phyloP scores from a whole-genome alignment of 306 rosid species.

The Biancaea sappan region DNA sequence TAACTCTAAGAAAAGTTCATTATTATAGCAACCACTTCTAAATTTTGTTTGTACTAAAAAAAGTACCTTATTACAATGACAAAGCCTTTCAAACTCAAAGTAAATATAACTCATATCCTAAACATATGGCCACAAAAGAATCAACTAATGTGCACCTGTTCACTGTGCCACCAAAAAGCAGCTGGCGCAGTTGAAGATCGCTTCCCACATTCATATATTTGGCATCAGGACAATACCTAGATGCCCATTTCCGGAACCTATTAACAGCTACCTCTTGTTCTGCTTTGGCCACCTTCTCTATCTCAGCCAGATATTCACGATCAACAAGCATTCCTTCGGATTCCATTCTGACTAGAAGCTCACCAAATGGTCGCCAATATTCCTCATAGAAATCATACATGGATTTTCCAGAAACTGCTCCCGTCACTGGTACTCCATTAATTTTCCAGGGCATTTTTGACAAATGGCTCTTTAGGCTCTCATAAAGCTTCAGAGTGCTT shows the following conservation, averaged over 20 bases:
- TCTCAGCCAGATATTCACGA: conserved; percentile 71
- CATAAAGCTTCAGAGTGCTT: conserved; percentile 50
- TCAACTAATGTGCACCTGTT: conserved; percentile 62
- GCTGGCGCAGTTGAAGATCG: conserved; percentile 85
- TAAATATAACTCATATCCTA: not conserved
- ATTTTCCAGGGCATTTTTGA: conserved; percentile 46
- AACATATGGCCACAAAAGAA: conserved; percentile 12
- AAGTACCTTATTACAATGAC: not conserved
- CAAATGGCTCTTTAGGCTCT: conserved; percentile 49
- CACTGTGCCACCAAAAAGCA: conserved; percentile 79
- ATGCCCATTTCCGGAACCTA: conserved; percentile 92
- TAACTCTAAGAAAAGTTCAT: not conserved
- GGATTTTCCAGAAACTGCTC: conserved; percentile 48
- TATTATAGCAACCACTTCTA: not conserved
- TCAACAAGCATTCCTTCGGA: conserved; percentile 96
- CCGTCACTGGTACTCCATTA: conserved; percentile 33
- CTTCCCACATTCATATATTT: conserved; percentile 94
- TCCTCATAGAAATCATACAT: conserved; percentile 82
- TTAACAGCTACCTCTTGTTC: conserved; percentile 82
- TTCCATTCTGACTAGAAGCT: conserved; percentile 85
- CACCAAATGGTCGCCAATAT: conserved; percentile 95
- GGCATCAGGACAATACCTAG: conserved; percentile 80
- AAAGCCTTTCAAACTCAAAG: not conserved
- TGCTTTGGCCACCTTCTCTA: conserved; percentile 84
- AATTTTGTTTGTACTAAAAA: not conserved